Base-by-base conservation (phyloP, 805 yeast genomes). In the Huiozyma naganishii region DNA sequence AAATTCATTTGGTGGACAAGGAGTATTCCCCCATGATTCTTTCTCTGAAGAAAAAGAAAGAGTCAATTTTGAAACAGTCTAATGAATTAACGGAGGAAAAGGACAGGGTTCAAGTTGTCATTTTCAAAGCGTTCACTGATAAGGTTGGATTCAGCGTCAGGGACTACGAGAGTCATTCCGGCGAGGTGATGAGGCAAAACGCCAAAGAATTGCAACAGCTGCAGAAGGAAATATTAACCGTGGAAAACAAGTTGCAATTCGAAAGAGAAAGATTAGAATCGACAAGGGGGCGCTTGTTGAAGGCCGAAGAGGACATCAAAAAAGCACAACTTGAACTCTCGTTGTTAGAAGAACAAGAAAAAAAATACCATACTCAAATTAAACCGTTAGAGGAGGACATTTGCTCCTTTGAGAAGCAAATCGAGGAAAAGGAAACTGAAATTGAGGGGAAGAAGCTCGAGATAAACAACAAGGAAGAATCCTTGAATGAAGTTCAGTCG, bases 111-210 rank as follows among this genome's bases (percentile, higher is more conserved):
- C 80, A 78, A 49, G 50, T 61, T 2, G 56, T 58, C 4, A 61
- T 79, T 4, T 83, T 77, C 55, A 40, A 57, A 7, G 70, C 60
- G 0, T 83, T 88, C 55, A 80, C 89, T 45, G 43, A 55, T 1
- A 67, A 62, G 44, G 63, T 80, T 42, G 77, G 77, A 0, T 76
- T 86, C 52, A 58, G 64, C 6, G 76, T 87, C 35, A 68, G 71
- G 39, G 87, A 81, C 32, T 88, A 83, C 57, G 96, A 88, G 58
- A 67, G 66, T 37, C 67, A 75, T 9, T 83, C 80, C 43, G 89
- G 90, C 6, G 66, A 75, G 5, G 62, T 73, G 4, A 54, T 74
- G 41, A 68, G 83, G 54, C 69, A 69, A 30, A 75, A 76, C 42
- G 69, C 79, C 1, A 77, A 75, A 46, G 86, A 82, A 54, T 67